Conservation (phyloP, 2,329 filamentous ascomycete species). For the Didymella exigua region DNA sequence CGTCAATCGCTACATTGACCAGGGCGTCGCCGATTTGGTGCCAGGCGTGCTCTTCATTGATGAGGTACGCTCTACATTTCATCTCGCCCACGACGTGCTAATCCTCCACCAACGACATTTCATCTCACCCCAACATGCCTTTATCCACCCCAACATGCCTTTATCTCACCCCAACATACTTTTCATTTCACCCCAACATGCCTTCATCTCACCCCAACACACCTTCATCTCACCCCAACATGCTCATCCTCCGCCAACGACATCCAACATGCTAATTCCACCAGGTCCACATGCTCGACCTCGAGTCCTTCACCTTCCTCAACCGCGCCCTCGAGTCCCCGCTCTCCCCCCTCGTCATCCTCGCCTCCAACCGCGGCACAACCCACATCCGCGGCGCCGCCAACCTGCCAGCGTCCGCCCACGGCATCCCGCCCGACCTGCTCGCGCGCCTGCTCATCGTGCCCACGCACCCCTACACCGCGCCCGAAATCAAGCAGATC, state of each 20-base stretch:
- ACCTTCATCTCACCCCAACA: too few species aligned
- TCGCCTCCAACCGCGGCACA: slow-evolving; percentile 95
- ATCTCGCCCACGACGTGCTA: too few species aligned
- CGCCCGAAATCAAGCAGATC: slow-evolving; percentile 90
- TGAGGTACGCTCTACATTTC: slow-evolving; percentile 71
- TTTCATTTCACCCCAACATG: too few species aligned
- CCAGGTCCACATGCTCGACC: slow-evolving; percentile 98
- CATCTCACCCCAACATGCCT: too few species aligned
- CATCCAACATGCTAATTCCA: neutral
- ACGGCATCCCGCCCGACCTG: slow-evolving; percentile 93
- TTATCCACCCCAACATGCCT: too few species aligned
- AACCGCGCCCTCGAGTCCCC: slow-evolving; percentile 96
- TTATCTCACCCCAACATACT: too few species aligned
- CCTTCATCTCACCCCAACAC: too few species aligned
- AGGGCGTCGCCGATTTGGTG: slow-evolving; percentile 96
- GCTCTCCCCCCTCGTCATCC: slow-evolving; percentile 95
- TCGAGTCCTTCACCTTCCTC: slow-evolving; percentile 98
- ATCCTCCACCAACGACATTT: neutral
- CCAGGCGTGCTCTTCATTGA: slow-evolving; percentile 98
- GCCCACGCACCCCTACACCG: slow-evolving; percentile 86
- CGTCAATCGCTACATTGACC: slow-evolving; percentile 98
- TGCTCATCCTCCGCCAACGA: slow-evolving; percentile 4
- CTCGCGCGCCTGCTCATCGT: slow-evolving; percentile 93
- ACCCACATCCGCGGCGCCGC: slow-evolving; percentile 87
- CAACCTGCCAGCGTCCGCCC: slow-evolving; percentile 69